Conservation (phyloP, 495 filamentous ascomycete genomes). For the Barbatosphaeria neglecta region DNA sequence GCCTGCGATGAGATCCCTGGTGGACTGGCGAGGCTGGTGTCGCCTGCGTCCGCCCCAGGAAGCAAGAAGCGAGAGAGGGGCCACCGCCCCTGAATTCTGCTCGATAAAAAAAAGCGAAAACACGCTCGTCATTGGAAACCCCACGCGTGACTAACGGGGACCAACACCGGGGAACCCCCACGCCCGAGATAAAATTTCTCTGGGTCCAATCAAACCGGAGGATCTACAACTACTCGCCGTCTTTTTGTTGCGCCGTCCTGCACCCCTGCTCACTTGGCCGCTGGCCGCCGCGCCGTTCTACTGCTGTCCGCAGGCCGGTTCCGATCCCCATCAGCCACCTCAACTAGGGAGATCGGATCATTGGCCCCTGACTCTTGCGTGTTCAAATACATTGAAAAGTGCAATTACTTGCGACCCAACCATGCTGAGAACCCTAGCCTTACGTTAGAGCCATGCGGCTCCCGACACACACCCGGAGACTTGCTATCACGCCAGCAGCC, state of each 20-base stretch:
- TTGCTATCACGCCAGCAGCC: too few species aligned
- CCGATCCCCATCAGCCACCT: background rate
- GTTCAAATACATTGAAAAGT: background rate
- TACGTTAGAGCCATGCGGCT: background rate
- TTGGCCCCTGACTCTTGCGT: background rate
- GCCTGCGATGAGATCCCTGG: too few species aligned
- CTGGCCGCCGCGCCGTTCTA: too few species aligned
- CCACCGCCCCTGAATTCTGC: background rate
- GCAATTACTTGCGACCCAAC: too few species aligned
- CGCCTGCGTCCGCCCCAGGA: background rate
- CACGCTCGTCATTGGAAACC: background rate
- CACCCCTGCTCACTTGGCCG: background rate
- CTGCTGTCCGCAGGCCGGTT: background rate
- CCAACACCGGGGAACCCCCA: background rate
- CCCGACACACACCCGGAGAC: background rate
- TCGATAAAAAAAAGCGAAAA: constrained; percentile 1
- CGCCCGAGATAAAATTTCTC: constrained; percentile 1
- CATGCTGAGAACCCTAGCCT: too few species aligned
- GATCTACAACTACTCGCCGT: too few species aligned
- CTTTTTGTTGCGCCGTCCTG: too few species aligned
- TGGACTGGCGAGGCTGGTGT: too few species aligned
- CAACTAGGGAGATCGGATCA: background rate
- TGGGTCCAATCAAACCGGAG: background rate
- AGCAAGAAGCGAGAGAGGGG: background rate
- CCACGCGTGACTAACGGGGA: background rate